Evolutionary conservation across 495 filamentous ascomycete species (phyloP), one percentile per base, ranked within the genome.

Genomic region (Echria macrotheca): DNA sequence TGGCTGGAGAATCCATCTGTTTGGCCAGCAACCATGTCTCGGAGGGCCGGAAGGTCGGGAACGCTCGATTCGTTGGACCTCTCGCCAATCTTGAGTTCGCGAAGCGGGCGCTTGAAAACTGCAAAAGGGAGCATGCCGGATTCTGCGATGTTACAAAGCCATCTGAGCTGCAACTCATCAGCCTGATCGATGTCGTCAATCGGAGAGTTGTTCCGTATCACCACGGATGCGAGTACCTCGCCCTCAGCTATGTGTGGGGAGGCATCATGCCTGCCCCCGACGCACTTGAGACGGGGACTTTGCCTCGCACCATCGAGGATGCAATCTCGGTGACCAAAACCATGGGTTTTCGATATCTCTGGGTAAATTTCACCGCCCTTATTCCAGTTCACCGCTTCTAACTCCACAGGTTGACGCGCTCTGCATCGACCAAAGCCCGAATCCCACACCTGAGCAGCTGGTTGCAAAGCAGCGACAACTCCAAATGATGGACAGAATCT

Each of bases 221-320:
- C 11, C 26, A 33, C 1, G 25, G 41, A 5, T 58, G 54, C 18
- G 29, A 46, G 22, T 61, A 56, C 39, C 37, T 54, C 6, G 49
- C 52, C 9, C 28, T 61, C 5, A 61, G 52, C 28, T 56, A 56
- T 12, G 50, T 51, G 1, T 61, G 52, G 58, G 55, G 55, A 0
- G 49, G 55, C 0, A 17, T 63, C 21, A 59, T 53, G 25, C 31
- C 52, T 4, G 44, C 38, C 12, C 4, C 17, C 0, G 52, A 40
- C 2, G 54, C 51, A 4, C 14, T 60, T 1, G 60, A 58, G 15
- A 32, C 15, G 3, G 9, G 15, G 12, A 45, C 52, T 9, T 53
- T 61, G 19, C 57, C 60, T 11, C 44, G 46, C 17, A 63, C 57
- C 6, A 54, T 60, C 25, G 53, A 59, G 40, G 59, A 60, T 26